Conservation (phyloP, 345 rosid genomes). For the Brassica rapa region DNA sequence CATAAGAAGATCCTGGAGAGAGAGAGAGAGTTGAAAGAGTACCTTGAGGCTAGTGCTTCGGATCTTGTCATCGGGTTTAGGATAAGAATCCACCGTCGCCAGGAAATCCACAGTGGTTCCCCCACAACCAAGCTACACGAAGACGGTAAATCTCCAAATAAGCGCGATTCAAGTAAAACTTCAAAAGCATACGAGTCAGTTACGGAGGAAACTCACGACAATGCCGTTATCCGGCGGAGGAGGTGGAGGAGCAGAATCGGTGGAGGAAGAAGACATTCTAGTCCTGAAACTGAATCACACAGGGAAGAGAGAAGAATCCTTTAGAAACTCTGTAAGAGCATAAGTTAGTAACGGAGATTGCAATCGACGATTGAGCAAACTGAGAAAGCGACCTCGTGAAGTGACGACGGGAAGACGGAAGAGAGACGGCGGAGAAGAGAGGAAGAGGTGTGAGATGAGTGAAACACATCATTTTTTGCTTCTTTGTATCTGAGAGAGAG, state of each 20-base stretch:
- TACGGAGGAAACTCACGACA: conserved; percentile 38
- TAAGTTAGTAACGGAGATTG: not conserved
- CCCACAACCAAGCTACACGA: conserved; percentile 71
- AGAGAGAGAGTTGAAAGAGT: not conserved
- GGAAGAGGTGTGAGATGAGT: conserved; percentile 25
- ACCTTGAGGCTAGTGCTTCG: conserved; percentile 78
- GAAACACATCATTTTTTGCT: conserved; percentile 18
- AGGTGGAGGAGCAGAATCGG: conserved; percentile 25
- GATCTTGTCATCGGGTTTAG: conserved; percentile 88
- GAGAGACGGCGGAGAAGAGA: conserved; percentile 10
- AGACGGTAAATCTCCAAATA: not conserved
- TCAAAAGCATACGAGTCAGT: not conserved
- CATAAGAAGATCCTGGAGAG: not conserved
- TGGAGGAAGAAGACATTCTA: conserved; percentile 51
- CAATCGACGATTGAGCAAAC: not conserved
- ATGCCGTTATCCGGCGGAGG: conserved; percentile 32
- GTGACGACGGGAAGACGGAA: conserved; percentile 3
- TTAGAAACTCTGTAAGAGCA: not conserved
- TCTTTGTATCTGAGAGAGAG: not conserved
- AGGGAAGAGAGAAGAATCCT: not conserved
- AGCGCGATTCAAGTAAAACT: not conserved
- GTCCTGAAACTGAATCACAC: conserved; percentile 40
- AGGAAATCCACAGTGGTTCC: conserved; percentile 59
- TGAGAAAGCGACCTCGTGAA: conserved; percentile 8
- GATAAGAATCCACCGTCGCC: conserved; percentile 74